These are phyloP conservation scores for Lizonia empirigonia DNA, from an alignment of 2,329 filamentous ascomycete genomes.

Conservation along the genomic window DNA sequence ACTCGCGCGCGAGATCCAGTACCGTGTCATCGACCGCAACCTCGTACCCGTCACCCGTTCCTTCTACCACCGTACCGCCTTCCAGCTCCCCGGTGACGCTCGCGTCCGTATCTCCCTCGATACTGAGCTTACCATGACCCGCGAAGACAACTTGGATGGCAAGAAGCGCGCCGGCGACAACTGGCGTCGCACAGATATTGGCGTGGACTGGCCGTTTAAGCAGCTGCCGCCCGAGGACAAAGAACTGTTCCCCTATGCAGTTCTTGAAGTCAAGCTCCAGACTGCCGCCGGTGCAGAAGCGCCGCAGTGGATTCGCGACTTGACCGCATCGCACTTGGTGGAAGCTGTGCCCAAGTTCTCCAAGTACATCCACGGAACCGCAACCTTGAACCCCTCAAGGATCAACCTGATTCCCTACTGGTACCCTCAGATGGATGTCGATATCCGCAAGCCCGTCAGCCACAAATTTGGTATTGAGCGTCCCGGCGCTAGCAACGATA, in stretches of 20 bases:
- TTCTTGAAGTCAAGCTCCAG: slow-evolving; percentile 96
- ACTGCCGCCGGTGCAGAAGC: slow-evolving; percentile 94
- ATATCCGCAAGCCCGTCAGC: slow-evolving; percentile 90
- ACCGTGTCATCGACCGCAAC: slow-evolving; percentile 84
- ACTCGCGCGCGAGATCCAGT: slow-evolving; percentile 89
- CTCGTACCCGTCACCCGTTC: slow-evolving; percentile 90
- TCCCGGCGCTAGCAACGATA: slow-evolving; percentile 73
- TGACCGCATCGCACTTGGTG: slow-evolving; percentile 91
- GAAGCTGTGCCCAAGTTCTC: slow-evolving; percentile 99
- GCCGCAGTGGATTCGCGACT: slow-evolving; percentile 93
- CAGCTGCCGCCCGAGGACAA: slow-evolving; percentile 86
- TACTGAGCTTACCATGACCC: slow-evolving; percentile 91
- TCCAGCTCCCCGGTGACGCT: slow-evolving; percentile 94
- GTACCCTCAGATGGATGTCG: slow-evolving; percentile 97
- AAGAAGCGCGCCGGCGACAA: slow-evolving; percentile 77
- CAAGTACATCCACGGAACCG: slow-evolving; percentile 97
- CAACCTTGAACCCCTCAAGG: slow-evolving; percentile 80
- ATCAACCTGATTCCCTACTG: slow-evolving; percentile 94
- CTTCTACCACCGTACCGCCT: slow-evolving; percentile 98
- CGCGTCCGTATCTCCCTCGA: slow-evolving; percentile 96
- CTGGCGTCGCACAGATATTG: slow-evolving; percentile 97
- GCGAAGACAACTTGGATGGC: slow-evolving; percentile 93
- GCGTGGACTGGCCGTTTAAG: slow-evolving; percentile 91
- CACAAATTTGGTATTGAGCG: slow-evolving; percentile 91
- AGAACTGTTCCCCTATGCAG: slow-evolving; percentile 91